Conservation (phyloP, 352 stramenopile genomes). For the Globisporangium acanthophoron region DNA sequence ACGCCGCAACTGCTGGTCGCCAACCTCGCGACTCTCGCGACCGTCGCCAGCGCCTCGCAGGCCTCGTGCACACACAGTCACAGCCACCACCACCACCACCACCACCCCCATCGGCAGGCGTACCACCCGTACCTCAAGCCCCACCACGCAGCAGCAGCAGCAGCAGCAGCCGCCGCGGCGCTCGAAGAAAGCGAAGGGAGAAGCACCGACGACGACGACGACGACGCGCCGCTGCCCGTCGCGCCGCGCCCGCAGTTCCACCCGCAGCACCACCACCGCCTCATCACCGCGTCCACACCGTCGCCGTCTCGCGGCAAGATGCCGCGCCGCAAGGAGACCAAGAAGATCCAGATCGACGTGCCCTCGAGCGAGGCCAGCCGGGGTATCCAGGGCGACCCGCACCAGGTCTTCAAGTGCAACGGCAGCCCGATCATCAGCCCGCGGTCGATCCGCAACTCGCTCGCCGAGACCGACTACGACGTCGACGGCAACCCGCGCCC, state of each 20-base stretch:
- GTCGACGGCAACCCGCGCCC: constrained; percentile 34
- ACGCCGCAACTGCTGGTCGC: constrained; percentile 8
- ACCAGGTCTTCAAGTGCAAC: constrained; percentile 54
- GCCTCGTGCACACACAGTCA: neutral
- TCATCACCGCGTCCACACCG: constrained; percentile 3
- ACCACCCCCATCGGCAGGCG: constrained; percentile 9
- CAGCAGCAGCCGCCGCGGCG: constrained; percentile 1
- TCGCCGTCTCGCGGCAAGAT: constrained; percentile 12
- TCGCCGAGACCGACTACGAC: constrained; percentile 49
- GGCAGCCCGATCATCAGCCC: constrained; percentile 63
- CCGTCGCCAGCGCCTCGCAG: constrained; percentile 1
- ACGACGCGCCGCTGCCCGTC: constrained; percentile 1
- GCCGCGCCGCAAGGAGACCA: constrained; percentile 52
- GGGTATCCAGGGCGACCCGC: constrained; percentile 23
- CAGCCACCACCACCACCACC: constrained; percentile 6
- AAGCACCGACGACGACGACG: constrained; percentile 2
- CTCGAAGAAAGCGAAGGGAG: neutral
- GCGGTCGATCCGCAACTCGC: constrained; percentile 56
- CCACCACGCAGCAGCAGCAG: neutral
- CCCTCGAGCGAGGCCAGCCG: constrained; percentile 18
- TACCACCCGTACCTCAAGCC: constrained; percentile 15
- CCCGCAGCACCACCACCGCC: constrained; percentile 16
- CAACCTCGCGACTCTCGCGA: constrained; percentile 14
- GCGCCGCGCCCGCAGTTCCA: constrained; percentile 8
- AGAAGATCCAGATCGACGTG: constrained; percentile 38